Evolutionary conservation across 495 filamentous ascomycete species (phyloP), one percentile per base, ranked within the genome.

Genomic region (Elaphomyces granulatus): DNA sequence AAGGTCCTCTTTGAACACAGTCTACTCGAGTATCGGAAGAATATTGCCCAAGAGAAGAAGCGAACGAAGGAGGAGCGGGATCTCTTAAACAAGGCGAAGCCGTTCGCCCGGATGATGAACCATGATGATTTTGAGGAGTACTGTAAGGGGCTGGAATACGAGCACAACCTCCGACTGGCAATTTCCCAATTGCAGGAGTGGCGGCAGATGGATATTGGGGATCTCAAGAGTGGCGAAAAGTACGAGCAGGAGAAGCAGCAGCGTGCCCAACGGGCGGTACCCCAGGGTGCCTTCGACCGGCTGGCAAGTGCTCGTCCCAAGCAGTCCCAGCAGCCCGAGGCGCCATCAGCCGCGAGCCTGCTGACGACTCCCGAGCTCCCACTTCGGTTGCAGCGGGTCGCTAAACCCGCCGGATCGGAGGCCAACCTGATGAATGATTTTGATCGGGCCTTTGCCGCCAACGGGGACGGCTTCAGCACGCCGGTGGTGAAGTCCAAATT

Each of bases 101-200:
- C 90, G 0, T 90, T 96, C 44, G 90, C 87, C 16, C 76, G 90
- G 18, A 88, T 96, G 73, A 95, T 96, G 92, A 92, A 86, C 46
- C 78, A 79, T 47, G 66, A 74, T 32, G 92, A 99, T 54, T 96
- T 92, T 52, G 81, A 90, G 26, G 73, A 80, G 15, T 80, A 94
- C 48, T 80, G 78, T 51, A 74, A 80, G 31, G 85, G 81, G 0
- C 61, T 99, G 2, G 74, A 88, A 18, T 84, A 92, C 49, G 90
- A 99, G 53, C 78, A 85, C 38, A 90, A 92, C 45, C 66, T 99
- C 3, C 77, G 92, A 8, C 74, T 90, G 53, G 92, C 92, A 3
- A 90, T 99, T 40, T 38, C 68, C 2, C 90, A 95, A 50, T 67
- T 99, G 3, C 87, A 96, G 48, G 90, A 96, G 53, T 99, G 90